Evolutionary conservation across 495 filamentous ascomycete genomes (phyloP).

Genomic region (Penicillium steckii): DNA sequence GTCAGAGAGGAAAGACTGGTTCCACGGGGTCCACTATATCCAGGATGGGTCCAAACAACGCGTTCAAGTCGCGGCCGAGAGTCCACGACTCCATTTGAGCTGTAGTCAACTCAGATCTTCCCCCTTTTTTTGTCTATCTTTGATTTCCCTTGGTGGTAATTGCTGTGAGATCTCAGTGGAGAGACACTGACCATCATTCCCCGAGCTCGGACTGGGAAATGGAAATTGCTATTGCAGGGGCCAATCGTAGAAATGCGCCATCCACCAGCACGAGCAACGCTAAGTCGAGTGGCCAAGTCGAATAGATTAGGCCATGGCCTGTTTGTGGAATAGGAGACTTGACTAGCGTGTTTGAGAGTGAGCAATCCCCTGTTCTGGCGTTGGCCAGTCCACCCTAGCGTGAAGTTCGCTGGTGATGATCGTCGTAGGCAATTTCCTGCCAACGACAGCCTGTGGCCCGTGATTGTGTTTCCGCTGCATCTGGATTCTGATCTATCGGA

Average conservation of each 20-base stretch:
- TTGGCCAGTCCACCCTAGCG: conserved; percentile 17
- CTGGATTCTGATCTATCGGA: conserved; percentile 10
- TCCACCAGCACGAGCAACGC: background rate
- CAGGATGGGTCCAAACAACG: conserved; percentile 16
- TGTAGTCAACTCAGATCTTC: conserved; percentile 3
- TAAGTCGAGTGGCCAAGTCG: conserved; percentile 7
- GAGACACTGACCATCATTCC: background rate
- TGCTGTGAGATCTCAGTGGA: background rate
- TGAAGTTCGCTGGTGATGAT: conserved; percentile 24
- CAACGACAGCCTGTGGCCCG: conserved; percentile 24
- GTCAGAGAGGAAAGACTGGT: conserved; percentile 13
- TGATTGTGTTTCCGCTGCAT: conserved; percentile 31
- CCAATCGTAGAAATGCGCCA: conserved; percentile 15
- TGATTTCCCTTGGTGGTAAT: too few species aligned
- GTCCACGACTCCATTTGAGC: background rate
- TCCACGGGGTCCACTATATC: conserved; percentile 16
- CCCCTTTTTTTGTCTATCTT: conserved; percentile 11
- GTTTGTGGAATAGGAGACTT: conserved; percentile 14
- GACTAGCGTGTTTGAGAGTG: conserved; percentile 27
- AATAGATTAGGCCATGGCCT: conserved; percentile 17
- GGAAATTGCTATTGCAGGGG: background rate
- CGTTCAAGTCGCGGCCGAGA: conserved; percentile 7
- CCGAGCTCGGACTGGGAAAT: background rate
- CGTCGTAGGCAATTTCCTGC: conserved; percentile 31
- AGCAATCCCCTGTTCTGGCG: conserved; percentile 14